A percentile compares a stretch with the other conserved stretches of the same genome.
phyloP scores from a whole-genome alignment of 768 basidiomycete genomes.

The Calvatia gigantea region DNA sequence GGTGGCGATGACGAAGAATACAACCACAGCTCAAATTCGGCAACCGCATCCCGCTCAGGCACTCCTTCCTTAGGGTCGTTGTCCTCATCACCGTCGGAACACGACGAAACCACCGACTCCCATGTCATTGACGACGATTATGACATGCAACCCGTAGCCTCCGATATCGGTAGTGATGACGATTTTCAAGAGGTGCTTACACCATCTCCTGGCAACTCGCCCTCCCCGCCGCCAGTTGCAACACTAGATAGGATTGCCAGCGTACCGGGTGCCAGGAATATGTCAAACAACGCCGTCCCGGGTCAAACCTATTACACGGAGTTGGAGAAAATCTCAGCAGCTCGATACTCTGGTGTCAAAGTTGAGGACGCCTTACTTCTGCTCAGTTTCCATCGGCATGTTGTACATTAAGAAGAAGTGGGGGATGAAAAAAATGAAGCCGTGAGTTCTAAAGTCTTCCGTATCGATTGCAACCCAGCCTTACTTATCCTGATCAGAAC shows the following conservation, averaged over 20 bases:
- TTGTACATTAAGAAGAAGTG: conserved; percentile 2
- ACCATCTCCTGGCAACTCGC: conserved; percentile 54
- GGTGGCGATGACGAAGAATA: conserved; percentile 44
- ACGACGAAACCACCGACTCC: conserved; percentile 46
- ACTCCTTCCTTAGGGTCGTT: conserved; percentile 43
- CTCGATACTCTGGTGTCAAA: conserved; percentile 51
- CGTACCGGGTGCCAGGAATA: conserved; percentile 24
- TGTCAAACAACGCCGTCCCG: conserved; percentile 16
- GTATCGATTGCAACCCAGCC: not conserved
- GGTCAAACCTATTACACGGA: conserved; percentile 39
- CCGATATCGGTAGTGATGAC: conserved; percentile 64
- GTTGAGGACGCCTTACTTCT: conserved; percentile 74
- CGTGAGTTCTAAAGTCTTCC: not conserved
- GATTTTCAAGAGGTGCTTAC: conserved; percentile 75
- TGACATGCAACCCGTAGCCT: conserved; percentile 37
- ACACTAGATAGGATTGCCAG: conserved; percentile 5
- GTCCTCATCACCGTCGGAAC: conserved; percentile 44
- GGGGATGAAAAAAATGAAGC: not conserved
- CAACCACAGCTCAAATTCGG: conserved; percentile 31
- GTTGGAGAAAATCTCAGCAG: conserved; percentile 42
- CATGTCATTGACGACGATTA: conserved; percentile 37
- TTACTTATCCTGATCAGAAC: not conserved
- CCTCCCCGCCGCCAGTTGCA: conserved; percentile 26
- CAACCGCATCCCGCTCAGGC: conserved; percentile 48
- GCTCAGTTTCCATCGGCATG: conserved; percentile 68